Percentiles rank a stretch among this genome's conserved stretches.
These are phyloP conservation scores for Lasiodiplodia gonubiensis DNA, from an alignment of 2,329 filamentous ascomycete species.

Conservation along the genomic window DNA sequence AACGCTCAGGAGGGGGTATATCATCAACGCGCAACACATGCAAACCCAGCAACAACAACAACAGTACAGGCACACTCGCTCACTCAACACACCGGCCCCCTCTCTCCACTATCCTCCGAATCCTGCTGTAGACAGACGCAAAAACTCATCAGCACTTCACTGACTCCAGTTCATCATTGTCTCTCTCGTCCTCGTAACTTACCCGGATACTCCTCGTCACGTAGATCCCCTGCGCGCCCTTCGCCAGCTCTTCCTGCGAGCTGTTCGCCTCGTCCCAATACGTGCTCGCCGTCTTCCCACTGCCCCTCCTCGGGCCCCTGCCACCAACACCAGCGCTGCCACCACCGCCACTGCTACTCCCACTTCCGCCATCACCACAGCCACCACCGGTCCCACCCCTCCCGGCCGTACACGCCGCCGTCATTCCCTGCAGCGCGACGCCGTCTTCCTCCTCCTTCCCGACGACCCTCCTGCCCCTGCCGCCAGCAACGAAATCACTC, in stretches of 20 bases:
- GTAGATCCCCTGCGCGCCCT: constrained; percentile 4
- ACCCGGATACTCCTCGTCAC: constrained; percentile 25
- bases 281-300: neutral
- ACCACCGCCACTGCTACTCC: neutral
- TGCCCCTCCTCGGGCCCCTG: neutral
- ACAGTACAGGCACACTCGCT: neutral
- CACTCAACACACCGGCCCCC: neutral
- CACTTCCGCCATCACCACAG: neutral
- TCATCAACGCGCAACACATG: neutral
- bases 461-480: neutral
- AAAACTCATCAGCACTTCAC: neutral
- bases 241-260: constrained; percentile 16
- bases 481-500: neutral
- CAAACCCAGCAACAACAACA: neutral
- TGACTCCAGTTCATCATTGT: neutral
- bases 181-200: neutral
- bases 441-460: neutral
- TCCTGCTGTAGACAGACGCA: neutral
- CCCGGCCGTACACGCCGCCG: neutral
- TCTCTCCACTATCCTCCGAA: constrained; percentile 4
- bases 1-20: neutral
- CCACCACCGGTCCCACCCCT: neutral
- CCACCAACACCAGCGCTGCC: neutral
- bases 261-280: constrained; percentile 19
- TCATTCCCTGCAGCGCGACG: neutral